Evolutionary conservation across 1,139 yeast genomes (phyloP).

Genomic region (Eremothecium cymbalariae): DNA sequence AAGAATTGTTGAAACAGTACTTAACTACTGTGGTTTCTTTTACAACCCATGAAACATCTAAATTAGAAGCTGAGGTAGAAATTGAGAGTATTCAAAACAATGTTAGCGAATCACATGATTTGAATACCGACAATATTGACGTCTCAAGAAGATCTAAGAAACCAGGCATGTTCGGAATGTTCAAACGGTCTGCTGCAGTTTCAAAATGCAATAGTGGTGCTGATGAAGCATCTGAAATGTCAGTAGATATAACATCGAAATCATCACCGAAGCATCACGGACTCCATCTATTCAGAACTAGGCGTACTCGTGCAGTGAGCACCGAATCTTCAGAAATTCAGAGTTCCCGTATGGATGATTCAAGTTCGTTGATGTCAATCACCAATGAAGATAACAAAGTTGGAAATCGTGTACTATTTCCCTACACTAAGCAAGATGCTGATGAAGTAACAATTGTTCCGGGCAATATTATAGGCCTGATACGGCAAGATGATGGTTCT

Average conservation of each 20-base stretch:
- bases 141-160: slow-evolving; percentile 50
- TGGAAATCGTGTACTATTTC: slow-evolving; percentile 52
- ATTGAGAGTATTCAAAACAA: slow-evolving; percentile 84
- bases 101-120: slow-evolving; percentile 33
- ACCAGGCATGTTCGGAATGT: slow-evolving; percentile 44
- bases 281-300: slow-evolving; percentile 9
- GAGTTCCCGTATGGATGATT: slow-evolving; percentile 11
- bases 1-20: slow-evolving; percentile 48
- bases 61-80: slow-evolving; percentile 75
- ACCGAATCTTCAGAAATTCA: slow-evolving; percentile 11
- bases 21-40: slow-evolving; percentile 52
- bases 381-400: slow-evolving; percentile 7
- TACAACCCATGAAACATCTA: slow-evolving; percentile 61
- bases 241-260: slow-evolving; percentile 5
- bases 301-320: slow-evolving; percentile 6
- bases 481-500: slow-evolving; percentile 74
- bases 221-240: slow-evolving; percentile 17
- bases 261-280: slow-evolving; percentile 8
- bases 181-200: slow-evolving; percentile 17
- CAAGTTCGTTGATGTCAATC: slow-evolving; percentile 9
- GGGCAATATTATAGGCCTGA: slow-evolving; percentile 54
- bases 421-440: slow-evolving; percentile 59
- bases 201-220: background rate
- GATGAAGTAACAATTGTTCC: slow-evolving; percentile 62
- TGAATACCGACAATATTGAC: slow-evolving; percentile 56